Conservation (phyloP, 192 early-diverging fungal species). For the Dissophora globulifera region DNA sequence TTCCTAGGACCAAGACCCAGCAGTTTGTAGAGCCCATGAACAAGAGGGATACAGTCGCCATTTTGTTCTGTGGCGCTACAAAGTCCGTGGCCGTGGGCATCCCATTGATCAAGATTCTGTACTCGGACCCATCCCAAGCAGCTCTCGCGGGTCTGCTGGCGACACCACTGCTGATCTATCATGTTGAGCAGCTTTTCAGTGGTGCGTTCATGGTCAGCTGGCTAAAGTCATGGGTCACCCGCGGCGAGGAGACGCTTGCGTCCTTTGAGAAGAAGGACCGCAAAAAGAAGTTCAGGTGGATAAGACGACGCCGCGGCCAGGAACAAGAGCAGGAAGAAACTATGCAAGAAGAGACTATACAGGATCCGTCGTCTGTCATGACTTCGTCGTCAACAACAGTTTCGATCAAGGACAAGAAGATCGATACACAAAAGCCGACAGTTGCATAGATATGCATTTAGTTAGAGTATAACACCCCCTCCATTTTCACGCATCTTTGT, state of each 20-base stretch:
- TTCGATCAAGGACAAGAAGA: background rate
- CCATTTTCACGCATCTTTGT: background rate
- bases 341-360: no score
- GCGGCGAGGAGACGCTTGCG: slow-evolving; percentile 49
- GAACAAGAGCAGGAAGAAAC: no score
- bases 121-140: slow-evolving; percentile 58
- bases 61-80: slow-evolving; percentile 77
- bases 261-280: slow-evolving; percentile 23
- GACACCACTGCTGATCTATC: slow-evolving; percentile 76
- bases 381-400: background rate
- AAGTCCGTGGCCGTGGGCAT: slow-evolving; percentile 83
- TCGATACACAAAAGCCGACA: no score
- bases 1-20: slow-evolving; percentile 20
- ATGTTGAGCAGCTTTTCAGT: slow-evolving; percentile 75
- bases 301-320: no score
- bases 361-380: background rate
- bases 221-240: slow-evolving; percentile 65
- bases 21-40: slow-evolving; percentile 45
- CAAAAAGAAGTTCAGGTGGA: background rate
- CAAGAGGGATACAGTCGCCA: slow-evolving; percentile 69
- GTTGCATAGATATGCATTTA: no score
- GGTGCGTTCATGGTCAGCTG: slow-evolving; percentile 68
- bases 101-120: slow-evolving; percentile 79
- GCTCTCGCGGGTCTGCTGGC: slow-evolving; percentile 64
- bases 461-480: no score